Percentiles rank a stretch among this genome's conserved stretches.
phyloP scores from a whole-genome alignment of 163 green algal species.

The Scenedesmus sp. region DNA sequence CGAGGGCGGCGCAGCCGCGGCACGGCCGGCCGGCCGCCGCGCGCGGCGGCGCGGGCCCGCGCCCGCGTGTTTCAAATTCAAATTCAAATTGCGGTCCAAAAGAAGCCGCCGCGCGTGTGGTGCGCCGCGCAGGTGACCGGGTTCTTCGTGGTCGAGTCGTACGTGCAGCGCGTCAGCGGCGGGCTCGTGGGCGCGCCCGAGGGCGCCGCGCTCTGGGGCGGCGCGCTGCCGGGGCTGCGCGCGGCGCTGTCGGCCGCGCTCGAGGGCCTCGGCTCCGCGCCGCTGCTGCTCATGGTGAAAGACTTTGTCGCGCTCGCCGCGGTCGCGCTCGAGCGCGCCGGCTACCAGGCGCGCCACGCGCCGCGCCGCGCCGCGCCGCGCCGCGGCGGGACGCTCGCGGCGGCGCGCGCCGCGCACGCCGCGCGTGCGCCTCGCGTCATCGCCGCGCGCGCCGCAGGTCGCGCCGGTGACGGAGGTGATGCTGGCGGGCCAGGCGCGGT shows the following conservation, averaged over 20 bases:
- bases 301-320: slow-evolving; percentile 69
- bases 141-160: slow-evolving; percentile 49
- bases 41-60: too few species aligned
- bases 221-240: slow-evolving; percentile 33
- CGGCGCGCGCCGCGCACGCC: background rate
- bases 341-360: slow-evolving; percentile 43
- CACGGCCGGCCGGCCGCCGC: too few species aligned
- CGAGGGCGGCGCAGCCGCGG: too few species aligned
- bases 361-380: background rate
- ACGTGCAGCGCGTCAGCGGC: slow-evolving; percentile 34
- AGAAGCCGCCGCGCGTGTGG: too few species aligned
- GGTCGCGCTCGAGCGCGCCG: slow-evolving; percentile 46
- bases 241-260: slow-evolving; percentile 40
- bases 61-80: too few species aligned
- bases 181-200: slow-evolving; percentile 17
- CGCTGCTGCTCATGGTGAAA: slow-evolving; percentile 66
- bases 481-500: slow-evolving; percentile 28
- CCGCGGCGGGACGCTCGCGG: too few species aligned
- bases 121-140: slow-evolving; percentile 39
- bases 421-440: too few species aligned
- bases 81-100: too few species aligned
- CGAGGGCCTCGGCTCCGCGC: slow-evolving; percentile 38
- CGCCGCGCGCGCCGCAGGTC: too few species aligned
- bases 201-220: slow-evolving; percentile 15
- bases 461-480: slow-evolving; percentile 47